A percentile compares a stretch with the other conserved stretches of the same genome.
phyloP scores from a whole-genome alignment of 1,284 basidiomycete species.

The Leccinum solheimii region DNA sequence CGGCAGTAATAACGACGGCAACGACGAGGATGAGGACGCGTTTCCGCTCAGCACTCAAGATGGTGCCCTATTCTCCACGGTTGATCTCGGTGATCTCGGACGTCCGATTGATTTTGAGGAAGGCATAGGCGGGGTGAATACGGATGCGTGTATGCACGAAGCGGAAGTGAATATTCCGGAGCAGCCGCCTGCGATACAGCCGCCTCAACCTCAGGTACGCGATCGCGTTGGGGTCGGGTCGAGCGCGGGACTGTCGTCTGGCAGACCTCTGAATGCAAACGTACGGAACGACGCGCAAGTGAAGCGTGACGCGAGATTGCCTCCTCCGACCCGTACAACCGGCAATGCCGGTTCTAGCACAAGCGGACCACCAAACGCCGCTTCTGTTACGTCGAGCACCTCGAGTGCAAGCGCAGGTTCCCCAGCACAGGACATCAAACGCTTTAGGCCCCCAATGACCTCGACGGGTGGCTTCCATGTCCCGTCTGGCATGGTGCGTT shows the following conservation, averaged over 20 bases:
- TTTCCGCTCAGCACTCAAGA: constrained; percentile 63
- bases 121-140: constrained; percentile 16
- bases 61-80: constrained; percentile 57
- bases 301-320: not conserved
- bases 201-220: constrained; percentile 7
- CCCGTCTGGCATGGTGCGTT: constrained; percentile 45
- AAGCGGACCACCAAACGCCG: constrained; percentile 6
- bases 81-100: constrained; percentile 57
- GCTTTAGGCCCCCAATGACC: constrained; percentile 35
- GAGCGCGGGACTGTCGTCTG: not conserved
- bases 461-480: constrained; percentile 57
- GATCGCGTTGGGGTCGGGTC: constrained; percentile 3
- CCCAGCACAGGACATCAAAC: constrained; percentile 17
- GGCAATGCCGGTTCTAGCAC: not conserved
- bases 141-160: constrained; percentile 12
- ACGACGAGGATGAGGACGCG: constrained; percentile 34
- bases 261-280: not conserved
- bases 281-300: constrained; percentile 2
- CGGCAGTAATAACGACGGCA: not conserved
- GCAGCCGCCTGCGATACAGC: not conserved
- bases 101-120: constrained; percentile 54
- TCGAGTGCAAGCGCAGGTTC: constrained; percentile 4
- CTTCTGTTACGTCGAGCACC: constrained; percentile 7
- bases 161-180: not conserved
- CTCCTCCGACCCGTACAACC: not conserved